Conservation (phyloP, 139 green algal species). For the Bryopsis sp. region DNA sequence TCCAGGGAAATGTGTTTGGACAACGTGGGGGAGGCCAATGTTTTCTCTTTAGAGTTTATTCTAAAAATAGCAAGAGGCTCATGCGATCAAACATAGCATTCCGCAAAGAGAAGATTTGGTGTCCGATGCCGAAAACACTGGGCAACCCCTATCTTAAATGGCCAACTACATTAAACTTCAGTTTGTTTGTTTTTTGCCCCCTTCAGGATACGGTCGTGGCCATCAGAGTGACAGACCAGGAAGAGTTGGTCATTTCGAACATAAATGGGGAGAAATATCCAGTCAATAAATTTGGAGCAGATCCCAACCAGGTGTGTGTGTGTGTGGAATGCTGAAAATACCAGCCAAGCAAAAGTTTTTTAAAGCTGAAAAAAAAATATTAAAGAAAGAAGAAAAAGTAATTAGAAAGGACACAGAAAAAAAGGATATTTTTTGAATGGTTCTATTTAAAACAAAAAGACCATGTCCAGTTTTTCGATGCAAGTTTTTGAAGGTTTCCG, state of each 20-base stretch:
- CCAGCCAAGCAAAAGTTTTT: background rate
- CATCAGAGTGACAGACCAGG: constrained; percentile 34
- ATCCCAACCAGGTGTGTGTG: constrained; percentile 69
- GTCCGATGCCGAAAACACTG: too few species aligned
- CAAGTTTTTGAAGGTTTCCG: too few species aligned
- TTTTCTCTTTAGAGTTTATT: too few species aligned
- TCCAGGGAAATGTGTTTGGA: too few species aligned
- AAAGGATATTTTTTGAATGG: too few species aligned
- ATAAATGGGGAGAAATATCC: constrained; percentile 62
- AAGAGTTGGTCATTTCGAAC: constrained; percentile 70
- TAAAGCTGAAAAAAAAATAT: background rate
- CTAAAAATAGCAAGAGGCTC: background rate
- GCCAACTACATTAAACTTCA: background rate
- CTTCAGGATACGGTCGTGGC: constrained; percentile 69
- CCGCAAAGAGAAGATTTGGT: too few species aligned
- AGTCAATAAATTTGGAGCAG: constrained; percentile 51
- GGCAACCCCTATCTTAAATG: too few species aligned
- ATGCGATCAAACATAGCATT: too few species aligned
- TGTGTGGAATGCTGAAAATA: background rate
- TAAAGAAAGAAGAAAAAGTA: background rate
- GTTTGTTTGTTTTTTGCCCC: background rate
- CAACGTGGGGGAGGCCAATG: too few species aligned
- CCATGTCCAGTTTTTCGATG: too few species aligned
- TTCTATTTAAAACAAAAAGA: too few species aligned
- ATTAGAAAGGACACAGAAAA: too few species aligned